Evolutionary conservation across 2,329 filamentous ascomycete genomes (phyloP).

Genomic region (Zarea fungicola): DNA sequence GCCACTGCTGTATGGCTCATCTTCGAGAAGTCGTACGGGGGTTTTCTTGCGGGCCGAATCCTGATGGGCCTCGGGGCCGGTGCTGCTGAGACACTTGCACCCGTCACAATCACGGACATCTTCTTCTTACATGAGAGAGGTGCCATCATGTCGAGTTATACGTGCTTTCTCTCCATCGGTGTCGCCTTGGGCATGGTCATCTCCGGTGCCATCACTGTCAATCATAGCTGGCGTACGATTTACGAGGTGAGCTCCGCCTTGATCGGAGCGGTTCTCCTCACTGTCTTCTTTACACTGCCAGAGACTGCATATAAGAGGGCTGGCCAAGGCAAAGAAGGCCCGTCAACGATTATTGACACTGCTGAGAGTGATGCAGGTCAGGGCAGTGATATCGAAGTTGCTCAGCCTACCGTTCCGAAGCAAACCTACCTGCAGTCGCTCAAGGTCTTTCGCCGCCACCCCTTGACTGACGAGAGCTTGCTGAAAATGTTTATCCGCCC

Average conservation of each 20-base stretch:
- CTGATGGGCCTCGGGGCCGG: conserved; percentile 49
- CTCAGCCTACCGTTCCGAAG: conserved; percentile 17
- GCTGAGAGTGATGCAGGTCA: not conserved
- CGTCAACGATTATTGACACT: conserved; percentile 14
- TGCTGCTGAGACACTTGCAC: conserved; percentile 46
- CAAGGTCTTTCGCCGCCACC: conserved; percentile 32
- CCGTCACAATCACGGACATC: conserved; percentile 48
- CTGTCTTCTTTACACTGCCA: conserved; percentile 49
- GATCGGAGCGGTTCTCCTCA: conserved; percentile 40
- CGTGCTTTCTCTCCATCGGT: conserved; percentile 35
- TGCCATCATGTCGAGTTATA: conserved; percentile 43
- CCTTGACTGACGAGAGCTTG: conserved; percentile 41
- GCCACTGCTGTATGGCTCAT: conserved; percentile 37
- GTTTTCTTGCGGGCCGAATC: conserved; percentile 42
- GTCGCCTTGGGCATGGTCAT: conserved; percentile 39
- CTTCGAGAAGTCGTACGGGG: conserved; percentile 35
- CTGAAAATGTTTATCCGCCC: conserved; percentile 45
- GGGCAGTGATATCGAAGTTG: conserved; percentile 15
- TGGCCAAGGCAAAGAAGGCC: conserved; percentile 14
- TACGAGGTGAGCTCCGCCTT: conserved; percentile 47
- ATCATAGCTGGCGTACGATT: conserved; percentile 44
- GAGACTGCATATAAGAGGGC: conserved; percentile 45
- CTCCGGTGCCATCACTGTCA: conserved; percentile 43
- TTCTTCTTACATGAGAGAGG: conserved; percentile 55
- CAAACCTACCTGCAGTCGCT: conserved; percentile 31